Evolutionary conservation across 2,329 filamentous ascomycete species (phyloP), one percentile per base, ranked within the genome.

Genomic region (Escovopsis weberi): DNA sequence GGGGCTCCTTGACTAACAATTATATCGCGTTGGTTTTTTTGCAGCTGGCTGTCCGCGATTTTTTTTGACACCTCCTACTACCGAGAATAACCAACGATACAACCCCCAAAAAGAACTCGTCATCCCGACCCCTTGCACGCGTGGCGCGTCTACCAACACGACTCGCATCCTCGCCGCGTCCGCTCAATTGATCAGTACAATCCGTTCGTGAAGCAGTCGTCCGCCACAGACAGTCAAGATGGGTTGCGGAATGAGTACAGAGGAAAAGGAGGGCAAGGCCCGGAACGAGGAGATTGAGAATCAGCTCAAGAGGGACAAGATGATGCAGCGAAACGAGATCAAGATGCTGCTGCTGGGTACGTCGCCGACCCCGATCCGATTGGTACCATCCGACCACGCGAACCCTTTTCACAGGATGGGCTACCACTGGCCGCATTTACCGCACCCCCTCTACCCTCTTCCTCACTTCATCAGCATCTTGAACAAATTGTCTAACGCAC

Each of bases 191-290:
- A 36, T 26, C 12, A 26, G 42, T 12, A 30, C 11, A n/a, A 30
- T 8, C 28, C 35, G 36, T 26, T 33, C 37, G 40, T 41, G 44
- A 50, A 47, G 48, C 47, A 41, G 51, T 41, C 43, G 44, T 43
- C 49, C 48, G 42, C 47, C 28, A 28, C 26, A 51, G 47, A 55
- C 64, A 67, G 70, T 63, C 82, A 87, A 73, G 59, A 98, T 98
- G 91, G 91, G 91, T 80, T 98, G 91, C 67, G 89, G 89, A 69
- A 94, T 95, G 86, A 96, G 89, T 66, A 94, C 91, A 62, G 91
- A 96, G 74, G 91, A 96, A 72, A 95, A 95, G 82, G 91, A 96
- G 87, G 89, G 91, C 70, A 96, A 95, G 85, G 85, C 87, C 74
- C 82, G 91, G 57, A 96, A 98, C 65, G 91, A 98, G 76, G 89